Base-by-base conservation (phyloP, 768 basidiomycete species). In the Pluteus cervinus region DNA sequence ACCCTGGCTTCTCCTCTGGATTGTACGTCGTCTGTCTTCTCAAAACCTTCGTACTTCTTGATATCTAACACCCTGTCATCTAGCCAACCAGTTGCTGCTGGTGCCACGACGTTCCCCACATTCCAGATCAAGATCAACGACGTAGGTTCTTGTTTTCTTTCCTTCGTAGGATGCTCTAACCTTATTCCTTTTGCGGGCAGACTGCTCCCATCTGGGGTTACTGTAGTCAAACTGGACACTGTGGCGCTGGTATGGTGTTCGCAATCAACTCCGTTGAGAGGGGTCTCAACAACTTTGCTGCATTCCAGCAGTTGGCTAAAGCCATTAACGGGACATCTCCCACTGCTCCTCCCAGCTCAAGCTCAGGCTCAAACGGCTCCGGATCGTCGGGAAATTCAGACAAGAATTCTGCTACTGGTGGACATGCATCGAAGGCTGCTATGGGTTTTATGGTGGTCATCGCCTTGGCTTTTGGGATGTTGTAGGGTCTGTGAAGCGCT, bases 191-290 rank as follows among this genome's bases (percentile, higher is more conserved):
- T 65, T 28, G 51, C 62, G 37, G 62, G 61, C 56, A 15, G 7
- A 36, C 26, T 10, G 12, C n/a, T 15, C 14, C 18, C 12, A 28
- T 31, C 16, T 24, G 6, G 26, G 26, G 24, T 52, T 54, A 59
- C 5, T 14, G 12, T 7, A 29, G 30, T 9, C 12, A 28, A 14
- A 39, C 16, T 6, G 18, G 24, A 5, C 16, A 24, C 14, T 31
- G 10, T 11, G 34, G 9, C n/a, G 23, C 31, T 54, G 76, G 79
- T 42, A 81, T 81, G 80, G 79, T 81, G 18, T 78, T 78, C 52
- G 77, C 77, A 3, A 63, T 81, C 54, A 82, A 82, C 55, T 55
- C 52, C 14, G 24, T 15, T 28, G 29, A 15, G 29, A 29, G 18
- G 15, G 65, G 73, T 16, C 45, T 69, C 14, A 69, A 76, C 50